These are phyloP conservation scores for Ormosia semicastrata DNA, from an alignment of 306 rosid genomes.

Conservation along the genomic window DNA sequence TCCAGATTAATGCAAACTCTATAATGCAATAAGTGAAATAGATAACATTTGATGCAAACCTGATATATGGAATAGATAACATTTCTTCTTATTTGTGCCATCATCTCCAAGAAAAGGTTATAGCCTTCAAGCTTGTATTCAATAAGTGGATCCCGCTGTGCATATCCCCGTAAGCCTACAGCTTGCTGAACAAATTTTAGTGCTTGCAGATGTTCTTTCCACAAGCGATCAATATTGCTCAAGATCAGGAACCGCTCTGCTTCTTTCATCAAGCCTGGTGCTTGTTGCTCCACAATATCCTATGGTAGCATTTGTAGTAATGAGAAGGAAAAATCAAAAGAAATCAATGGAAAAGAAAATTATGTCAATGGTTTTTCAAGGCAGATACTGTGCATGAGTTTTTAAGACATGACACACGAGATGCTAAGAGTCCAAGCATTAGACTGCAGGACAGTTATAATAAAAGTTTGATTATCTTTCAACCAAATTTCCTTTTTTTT, in stretches of 20 bases:
- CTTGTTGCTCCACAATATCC: conserved; percentile 77
- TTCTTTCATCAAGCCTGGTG: conserved; percentile 89
- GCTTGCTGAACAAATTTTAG: conserved; percentile 97
- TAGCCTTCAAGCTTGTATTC: conserved; percentile 98
- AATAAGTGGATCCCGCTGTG: conserved; percentile 94
- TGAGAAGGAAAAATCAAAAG: neutral
- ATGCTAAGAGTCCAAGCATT: neutral
- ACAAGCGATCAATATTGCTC: conserved; percentile 88
- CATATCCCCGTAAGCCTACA: conserved; percentile 89
- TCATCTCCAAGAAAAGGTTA: conserved; percentile 98
- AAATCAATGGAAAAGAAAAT: neutral
- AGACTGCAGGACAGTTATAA: neutral
- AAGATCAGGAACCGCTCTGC: conserved; percentile 89
- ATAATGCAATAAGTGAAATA: no score
- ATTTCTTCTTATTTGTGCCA: conserved; percentile 96
- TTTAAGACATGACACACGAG: no score
- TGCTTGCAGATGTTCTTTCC: conserved; percentile 98
- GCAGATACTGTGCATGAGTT: neutral
- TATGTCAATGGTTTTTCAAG: neutral
- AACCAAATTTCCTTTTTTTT: no score
- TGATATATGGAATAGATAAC: conserved; percentile 94
- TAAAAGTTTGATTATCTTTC: neutral
- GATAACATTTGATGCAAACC: conserved; percentile 40
- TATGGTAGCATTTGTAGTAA: conserved; percentile 23
- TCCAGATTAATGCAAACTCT: no score